phyloP scores from a whole-genome alignment of 352 stramenopile genomes.

The Phytophthora syringae region DNA sequence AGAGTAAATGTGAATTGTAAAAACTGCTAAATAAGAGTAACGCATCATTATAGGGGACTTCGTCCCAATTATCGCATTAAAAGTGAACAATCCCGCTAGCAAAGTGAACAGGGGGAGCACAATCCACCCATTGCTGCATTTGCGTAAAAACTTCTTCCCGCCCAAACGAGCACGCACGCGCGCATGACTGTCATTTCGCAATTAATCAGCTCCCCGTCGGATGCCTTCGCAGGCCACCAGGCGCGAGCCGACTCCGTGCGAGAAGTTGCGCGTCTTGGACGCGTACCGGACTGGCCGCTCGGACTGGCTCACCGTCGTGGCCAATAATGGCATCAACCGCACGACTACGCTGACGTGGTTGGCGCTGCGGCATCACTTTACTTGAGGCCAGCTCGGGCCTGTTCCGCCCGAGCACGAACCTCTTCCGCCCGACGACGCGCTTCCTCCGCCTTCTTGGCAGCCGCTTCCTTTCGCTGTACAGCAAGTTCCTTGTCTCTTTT shows the following conservation, averaged over 20 bases:
- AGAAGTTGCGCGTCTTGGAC: background rate
- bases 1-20: no score
- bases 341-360: conserved; percentile 30
- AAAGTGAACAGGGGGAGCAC: no score
- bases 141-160: background rate
- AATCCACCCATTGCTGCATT: no score
- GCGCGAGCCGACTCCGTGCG: background rate
- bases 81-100: no score
- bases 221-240: background rate
- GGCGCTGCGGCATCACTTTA: conserved; percentile 17
- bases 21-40: no score
- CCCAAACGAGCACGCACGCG: background rate
- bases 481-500: conserved; percentile 57
- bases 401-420: conserved; percentile 57
- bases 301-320: background rate
- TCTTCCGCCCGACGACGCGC: conserved; percentile 65
- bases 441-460: conserved; percentile 57
- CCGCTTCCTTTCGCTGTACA: conserved; percentile 46
- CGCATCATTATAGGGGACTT: no score
- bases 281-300: background rate
- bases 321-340: background rate
- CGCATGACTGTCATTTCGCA: background rate
- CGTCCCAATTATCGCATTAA: no score
- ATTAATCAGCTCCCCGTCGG: background rate
- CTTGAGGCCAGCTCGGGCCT: conserved; percentile 48